A percentile compares a stretch with the other conserved stretches of the same genome.
These are phyloP conservation scores for Thuidium tamariscinum DNA, from an alignment of 225 moss, liverwort and hornwort species.

Conservation along the genomic window DNA sequence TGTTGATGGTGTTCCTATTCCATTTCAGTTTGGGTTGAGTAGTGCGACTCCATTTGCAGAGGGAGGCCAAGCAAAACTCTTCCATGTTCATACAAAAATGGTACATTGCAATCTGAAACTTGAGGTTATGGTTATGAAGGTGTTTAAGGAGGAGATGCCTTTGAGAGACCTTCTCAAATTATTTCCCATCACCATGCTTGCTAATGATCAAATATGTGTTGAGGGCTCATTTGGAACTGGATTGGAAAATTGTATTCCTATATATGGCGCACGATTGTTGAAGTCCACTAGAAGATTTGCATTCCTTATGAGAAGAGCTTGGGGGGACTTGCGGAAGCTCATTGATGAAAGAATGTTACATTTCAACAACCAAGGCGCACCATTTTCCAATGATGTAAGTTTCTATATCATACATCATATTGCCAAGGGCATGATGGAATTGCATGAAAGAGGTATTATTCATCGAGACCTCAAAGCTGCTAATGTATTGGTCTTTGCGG, in stretches of 20 bases:
- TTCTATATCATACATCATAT: accelerated
- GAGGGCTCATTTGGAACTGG: accelerated
- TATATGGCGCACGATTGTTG: background rate
- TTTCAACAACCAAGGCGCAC: background rate
- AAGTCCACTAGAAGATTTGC: background rate
- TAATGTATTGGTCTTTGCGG: background rate
- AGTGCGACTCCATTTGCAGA: background rate
- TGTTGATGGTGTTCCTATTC: accelerated
- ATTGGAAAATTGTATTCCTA: accelerated
- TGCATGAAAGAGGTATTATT: background rate
- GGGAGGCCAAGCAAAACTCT: background rate
- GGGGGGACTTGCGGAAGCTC: background rate
- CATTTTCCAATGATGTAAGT: background rate
- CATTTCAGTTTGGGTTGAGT: accelerated
- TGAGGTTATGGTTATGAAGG: accelerated
- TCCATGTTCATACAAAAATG: accelerated
- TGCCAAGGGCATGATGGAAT: background rate
- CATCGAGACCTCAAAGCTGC: background rate
- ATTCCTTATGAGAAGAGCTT: background rate
- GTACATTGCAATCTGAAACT: accelerated
- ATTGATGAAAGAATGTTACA: background rate
- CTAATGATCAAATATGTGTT: background rate
- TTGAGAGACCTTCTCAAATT: background rate
- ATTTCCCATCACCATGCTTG: background rate
- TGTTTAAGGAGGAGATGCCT: background rate